Base-by-base conservation (phyloP, 2,329 filamentous ascomycete species). In the Plectosphaerella plurivora region DNA sequence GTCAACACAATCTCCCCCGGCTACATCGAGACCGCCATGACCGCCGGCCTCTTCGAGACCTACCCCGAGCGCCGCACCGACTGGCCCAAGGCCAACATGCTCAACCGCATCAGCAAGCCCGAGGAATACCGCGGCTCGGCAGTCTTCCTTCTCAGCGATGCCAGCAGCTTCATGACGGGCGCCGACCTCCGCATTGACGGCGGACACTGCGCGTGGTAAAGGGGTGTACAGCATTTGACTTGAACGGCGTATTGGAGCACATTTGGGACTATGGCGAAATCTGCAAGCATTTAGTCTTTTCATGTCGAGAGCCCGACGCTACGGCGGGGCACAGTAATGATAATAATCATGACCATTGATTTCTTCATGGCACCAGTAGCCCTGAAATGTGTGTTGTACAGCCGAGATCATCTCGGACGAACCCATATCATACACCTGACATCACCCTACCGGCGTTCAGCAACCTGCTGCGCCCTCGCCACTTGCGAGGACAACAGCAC, bases 11-110 rank as follows among this genome's bases (percentile, higher is more conserved):
- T 94, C 57, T 90, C 86, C 18, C 88, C 89, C 0, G 89, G 89
- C 9, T 91, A 91, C 65, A 90, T 91, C 63, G 80, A 88, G 20
- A 91, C 88, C 2, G 83, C 87, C 48, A 96, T 96, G 91, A 89
- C 93, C 1, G 82, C 89, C 65, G 80, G 82, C 53, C 79, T 96
- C 33, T 94, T 96, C 63, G 78, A 84, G 58, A 78, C 87, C 57
- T 88, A 82, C 59, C 91, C 91, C 0, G 88, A 91, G 62, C 76
- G 81, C 50, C 73, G 73, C 55, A 68, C 68, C 24, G 79, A 85
- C 55, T 96, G 91, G 91, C 83, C 88, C 15, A 86, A 79, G 61
- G 86, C 93, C 70, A 96, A 95, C 70, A 94, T 96, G 90, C 76
- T 96, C 50, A 84, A 80, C 25, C 78, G 83, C 35, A 73, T 91